Conservation (phyloP, 78 protist genomes). For the Anaeramoeba ignava region DNA sequence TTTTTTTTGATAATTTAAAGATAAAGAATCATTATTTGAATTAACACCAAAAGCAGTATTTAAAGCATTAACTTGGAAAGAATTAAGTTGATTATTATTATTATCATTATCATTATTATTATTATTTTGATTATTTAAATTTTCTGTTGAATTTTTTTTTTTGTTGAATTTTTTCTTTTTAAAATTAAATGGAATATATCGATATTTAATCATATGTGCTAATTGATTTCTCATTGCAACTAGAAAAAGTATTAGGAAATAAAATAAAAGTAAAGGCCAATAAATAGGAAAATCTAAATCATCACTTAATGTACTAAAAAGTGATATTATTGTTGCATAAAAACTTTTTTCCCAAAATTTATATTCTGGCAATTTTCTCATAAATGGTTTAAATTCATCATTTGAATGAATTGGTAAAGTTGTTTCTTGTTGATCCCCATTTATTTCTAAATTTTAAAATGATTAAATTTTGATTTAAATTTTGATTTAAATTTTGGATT, state of each 20-base stretch:
- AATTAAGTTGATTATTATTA: too few relatives aligned
- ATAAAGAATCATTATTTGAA: too few relatives aligned
- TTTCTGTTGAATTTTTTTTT: too few relatives aligned
- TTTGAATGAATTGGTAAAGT: slow-evolving; percentile 55
- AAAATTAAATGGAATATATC: slow-evolving; percentile 60
- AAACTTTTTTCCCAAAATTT: too few relatives aligned
- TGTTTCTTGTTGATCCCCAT: slow-evolving; percentile 29
- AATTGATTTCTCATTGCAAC: slow-evolving; percentile 71
- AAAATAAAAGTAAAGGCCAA: slow-evolving; percentile 85
- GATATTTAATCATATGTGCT: slow-evolving; percentile 76
- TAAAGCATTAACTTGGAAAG: too few relatives aligned
- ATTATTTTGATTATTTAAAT: too few relatives aligned
- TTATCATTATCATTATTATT: too few relatives aligned
- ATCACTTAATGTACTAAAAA: slow-evolving; percentile 38
- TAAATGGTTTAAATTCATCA: slow-evolving; percentile 72
- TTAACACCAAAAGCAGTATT: too few relatives aligned
- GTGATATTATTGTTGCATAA: slow-evolving; percentile 39
- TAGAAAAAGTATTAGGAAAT: slow-evolving; percentile 61
- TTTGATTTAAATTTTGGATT: too few relatives aligned
- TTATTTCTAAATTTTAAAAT: slow-evolving; percentile 49
- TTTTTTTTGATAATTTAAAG: too few relatives aligned
- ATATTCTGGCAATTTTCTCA: slow-evolving; percentile 71
- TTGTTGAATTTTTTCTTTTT: slow-evolving; percentile 51
- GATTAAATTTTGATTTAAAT: too few relatives aligned
- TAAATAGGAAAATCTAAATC: slow-evolving; percentile 83